Conservation (phyloP, 2,329 filamentous ascomycete species). For the Botrytis pseudocinerea region DNA sequence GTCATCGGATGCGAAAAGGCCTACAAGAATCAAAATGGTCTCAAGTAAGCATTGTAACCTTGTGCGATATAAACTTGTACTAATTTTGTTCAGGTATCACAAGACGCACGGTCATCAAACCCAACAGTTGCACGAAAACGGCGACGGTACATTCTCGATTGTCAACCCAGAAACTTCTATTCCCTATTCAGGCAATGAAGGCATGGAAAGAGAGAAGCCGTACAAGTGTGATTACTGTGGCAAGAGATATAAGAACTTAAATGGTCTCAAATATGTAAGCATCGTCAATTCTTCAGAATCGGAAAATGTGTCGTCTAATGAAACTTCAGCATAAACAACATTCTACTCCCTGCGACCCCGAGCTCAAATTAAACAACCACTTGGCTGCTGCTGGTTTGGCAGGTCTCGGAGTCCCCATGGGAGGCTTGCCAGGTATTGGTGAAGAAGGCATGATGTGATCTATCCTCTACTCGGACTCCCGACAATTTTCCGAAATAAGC, state of each 20-base stretch:
- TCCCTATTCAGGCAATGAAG: constrained; percentile 91
- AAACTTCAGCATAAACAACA: constrained; percentile 67
- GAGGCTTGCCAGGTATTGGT: constrained; percentile 56
- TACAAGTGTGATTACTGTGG: constrained; percentile 96
- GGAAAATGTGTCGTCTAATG: constrained; percentile 42
- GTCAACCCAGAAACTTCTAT: constrained; percentile 94
- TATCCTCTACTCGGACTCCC: constrained; percentile 1
- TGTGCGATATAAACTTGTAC: constrained; percentile 20
- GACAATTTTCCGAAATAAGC: constrained; percentile 16
- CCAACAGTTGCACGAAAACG: constrained; percentile 94
- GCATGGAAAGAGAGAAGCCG: constrained; percentile 99
- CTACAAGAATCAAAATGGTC: constrained; percentile 98
- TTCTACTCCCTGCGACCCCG: constrained; percentile 86
- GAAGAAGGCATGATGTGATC: constrained; percentile 49
- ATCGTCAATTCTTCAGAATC: not conserved
- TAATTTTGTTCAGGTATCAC: constrained; percentile 55
- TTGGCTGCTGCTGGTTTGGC: constrained; percentile 39
- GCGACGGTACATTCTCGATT: constrained; percentile 96
- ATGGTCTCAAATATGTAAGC: constrained; percentile 90
- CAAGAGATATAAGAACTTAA: constrained; percentile 98
- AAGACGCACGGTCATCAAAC: constrained; percentile 91
- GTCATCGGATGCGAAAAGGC: constrained; percentile 99
- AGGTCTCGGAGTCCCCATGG: constrained; percentile 37
- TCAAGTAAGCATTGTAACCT: constrained; percentile 68
- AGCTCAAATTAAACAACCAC: constrained; percentile 56